Evolutionary conservation across 805 yeast species (phyloP).

Genomic region (Candida boidinii): DNA sequence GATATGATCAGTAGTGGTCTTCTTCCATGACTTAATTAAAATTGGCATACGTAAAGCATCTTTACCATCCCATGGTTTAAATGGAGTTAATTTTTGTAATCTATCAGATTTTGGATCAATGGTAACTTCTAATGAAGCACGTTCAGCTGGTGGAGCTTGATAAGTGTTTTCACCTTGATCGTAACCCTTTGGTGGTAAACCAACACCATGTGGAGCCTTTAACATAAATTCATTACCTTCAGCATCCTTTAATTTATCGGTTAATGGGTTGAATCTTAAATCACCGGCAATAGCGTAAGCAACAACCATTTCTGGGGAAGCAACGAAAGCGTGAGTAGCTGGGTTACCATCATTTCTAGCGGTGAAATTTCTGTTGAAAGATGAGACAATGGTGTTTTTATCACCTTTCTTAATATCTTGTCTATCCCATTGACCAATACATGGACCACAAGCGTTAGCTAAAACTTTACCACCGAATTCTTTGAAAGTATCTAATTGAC

Average conservation of each 20-base stretch:
- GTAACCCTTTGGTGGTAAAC: conserved; percentile 72
- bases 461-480: conserved; percentile 85
- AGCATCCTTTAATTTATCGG: conserved; percentile 67
- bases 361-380: conserved; percentile 96
- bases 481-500: conserved; percentile 71
- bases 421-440: conserved; percentile 99
- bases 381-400: conserved; percentile 85
- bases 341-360: conserved; percentile 98
- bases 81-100: conserved; percentile 89
- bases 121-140: conserved; percentile 62
- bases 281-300: conserved; percentile 95
- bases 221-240: conserved; percentile 73
- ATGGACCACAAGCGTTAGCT: conserved; percentile 99
- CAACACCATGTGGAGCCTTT: conserved; percentile 73
- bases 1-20: conserved; percentile 98
- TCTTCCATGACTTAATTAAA: conserved; percentile 91
- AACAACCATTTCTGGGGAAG: conserved; percentile 97
- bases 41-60: conserved; percentile 86
- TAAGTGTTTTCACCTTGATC: conserved; percentile 67
- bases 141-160: conserved; percentile 94
- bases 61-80: conserved; percentile 94
- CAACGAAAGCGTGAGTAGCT: conserved; percentile 92
- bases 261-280: conserved; percentile 83
- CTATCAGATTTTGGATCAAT: conserved; percentile 92
- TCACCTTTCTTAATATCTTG: conserved; percentile 57